Evolutionary conservation across 805 yeast genomes (phyloP).

Genomic region (Wickerhamomyces chambardii): DNA sequence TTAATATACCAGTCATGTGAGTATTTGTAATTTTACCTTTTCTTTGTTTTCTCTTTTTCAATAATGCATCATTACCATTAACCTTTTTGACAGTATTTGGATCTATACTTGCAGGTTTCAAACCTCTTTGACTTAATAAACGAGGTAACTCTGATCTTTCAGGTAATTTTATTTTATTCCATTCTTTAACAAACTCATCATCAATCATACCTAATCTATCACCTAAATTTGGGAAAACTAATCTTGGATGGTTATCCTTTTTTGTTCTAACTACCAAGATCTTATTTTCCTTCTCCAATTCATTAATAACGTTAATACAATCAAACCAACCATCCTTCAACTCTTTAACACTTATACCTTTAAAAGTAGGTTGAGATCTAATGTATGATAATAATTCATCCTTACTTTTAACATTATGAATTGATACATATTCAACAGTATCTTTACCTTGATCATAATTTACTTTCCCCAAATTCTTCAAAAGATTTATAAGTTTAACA

Average conservation of each 20-base stretch:
- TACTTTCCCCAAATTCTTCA: slow-evolving; percentile 72
- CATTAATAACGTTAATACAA: slow-evolving; percentile 69
- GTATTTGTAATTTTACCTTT: slow-evolving; percentile 92
- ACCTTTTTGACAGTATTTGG: slow-evolving; percentile 83
- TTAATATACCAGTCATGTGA: slow-evolving; percentile 92
- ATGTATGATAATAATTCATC: slow-evolving; percentile 70
- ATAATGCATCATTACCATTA: slow-evolving; percentile 39
- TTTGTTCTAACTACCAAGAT: slow-evolving; percentile 82
- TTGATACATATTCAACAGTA: slow-evolving; percentile 79
- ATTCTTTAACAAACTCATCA: slow-evolving; percentile 71
- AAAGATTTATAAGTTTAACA: slow-evolving; percentile 58
- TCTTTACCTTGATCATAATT: slow-evolving; percentile 50
- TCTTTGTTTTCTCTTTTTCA: slow-evolving; percentile 81
- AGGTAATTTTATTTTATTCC: slow-evolving; percentile 78
- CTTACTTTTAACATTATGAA: slow-evolving; percentile 78
- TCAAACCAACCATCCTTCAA: slow-evolving; percentile 91
- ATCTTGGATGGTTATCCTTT: slow-evolving; percentile 88
- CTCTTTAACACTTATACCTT: slow-evolving; percentile 70
- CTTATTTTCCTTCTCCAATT: slow-evolving; percentile 68
- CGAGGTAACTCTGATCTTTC: slow-evolving; percentile 74
- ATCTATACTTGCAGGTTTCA: slow-evolving; percentile 96
- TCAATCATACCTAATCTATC: slow-evolving; percentile 67
- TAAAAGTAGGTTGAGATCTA: slow-evolving; percentile 76
- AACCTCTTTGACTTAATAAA: slow-evolving; percentile 69
- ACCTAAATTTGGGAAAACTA: slow-evolving; percentile 84